Percentiles rank a stretch among this genome's conserved stretches.
Conservation (phyloP, 371 early-diverging fungal species). For the Dinochytrium kinnereticum region DNA sequence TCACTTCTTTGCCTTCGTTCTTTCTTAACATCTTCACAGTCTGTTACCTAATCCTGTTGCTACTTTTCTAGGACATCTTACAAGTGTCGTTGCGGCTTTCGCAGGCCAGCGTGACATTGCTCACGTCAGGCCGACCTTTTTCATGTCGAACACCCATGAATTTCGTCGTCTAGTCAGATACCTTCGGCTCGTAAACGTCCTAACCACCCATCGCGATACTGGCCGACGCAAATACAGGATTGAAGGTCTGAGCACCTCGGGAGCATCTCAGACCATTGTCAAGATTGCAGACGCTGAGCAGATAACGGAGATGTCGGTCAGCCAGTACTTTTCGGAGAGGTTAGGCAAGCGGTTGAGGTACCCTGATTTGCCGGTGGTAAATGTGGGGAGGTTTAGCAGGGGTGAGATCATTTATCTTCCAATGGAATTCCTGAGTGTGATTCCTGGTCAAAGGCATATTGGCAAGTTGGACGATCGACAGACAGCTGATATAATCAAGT, state of each 20-base stretch:
- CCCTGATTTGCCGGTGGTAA: slow-evolving; percentile 42
- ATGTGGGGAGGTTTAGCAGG: slow-evolving; percentile 21
- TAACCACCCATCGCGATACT: slow-evolving; percentile 29
- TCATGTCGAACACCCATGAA: slow-evolving; percentile 9
- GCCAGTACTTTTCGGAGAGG: slow-evolving; percentile 33
- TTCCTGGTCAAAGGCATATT: slow-evolving; percentile 24
- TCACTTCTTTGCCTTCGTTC: not conserved
- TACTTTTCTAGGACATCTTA: too few species aligned
- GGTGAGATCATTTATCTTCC: slow-evolving; percentile 40
- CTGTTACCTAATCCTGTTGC: too few species aligned
- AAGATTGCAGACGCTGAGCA: not conserved
- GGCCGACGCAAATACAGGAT: slow-evolving; percentile 35
- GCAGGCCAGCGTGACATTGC: slow-evolving; percentile 5
- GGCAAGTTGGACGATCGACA: slow-evolving; percentile 35
- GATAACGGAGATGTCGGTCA: slow-evolving; percentile 24
- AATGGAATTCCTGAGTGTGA: slow-evolving; percentile 46
- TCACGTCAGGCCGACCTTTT: slow-evolving; percentile 1
- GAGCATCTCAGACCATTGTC: slow-evolving; percentile 22
- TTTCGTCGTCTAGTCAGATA: slow-evolving; percentile 23
- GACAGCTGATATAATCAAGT: slow-evolving; percentile 35
- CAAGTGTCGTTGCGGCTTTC: slow-evolving; percentile 20
- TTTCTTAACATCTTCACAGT: too few species aligned
- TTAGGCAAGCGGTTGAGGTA: slow-evolving; percentile 32
- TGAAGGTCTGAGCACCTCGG: slow-evolving; percentile 19
- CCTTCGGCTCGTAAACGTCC: slow-evolving; percentile 26